These are phyloP conservation scores for Asparagopsis taxiformis DNA, from an alignment of 31 red algal genomes.

Conservation along the genomic window DNA sequence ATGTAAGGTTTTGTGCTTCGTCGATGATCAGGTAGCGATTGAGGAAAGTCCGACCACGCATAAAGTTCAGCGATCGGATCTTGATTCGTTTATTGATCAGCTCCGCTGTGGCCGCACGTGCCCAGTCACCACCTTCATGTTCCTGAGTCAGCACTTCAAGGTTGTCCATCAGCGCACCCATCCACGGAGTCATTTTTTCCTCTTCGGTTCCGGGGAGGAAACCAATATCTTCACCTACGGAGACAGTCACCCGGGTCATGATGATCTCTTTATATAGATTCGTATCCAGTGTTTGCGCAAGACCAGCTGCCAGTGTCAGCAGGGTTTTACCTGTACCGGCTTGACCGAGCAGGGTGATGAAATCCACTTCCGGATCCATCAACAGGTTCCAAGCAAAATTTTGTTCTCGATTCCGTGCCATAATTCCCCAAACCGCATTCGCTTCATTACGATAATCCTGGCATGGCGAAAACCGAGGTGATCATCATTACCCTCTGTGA, in stretches of 20 bases:
- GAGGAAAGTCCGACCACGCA: background rate
- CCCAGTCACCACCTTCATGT: background rate
- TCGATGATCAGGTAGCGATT: background rate
- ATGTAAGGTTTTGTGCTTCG: conserved; percentile 8
- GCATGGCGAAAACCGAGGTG: too few relatives aligned
- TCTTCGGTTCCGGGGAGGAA: background rate
- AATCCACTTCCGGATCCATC: conserved; percentile 46
- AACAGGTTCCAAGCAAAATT: conserved; percentile 59
- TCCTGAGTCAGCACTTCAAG: background rate
- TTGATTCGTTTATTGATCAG: background rate
- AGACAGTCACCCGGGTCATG: background rate
- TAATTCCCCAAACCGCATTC: conserved; percentile 50
- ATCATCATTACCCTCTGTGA: too few relatives aligned
- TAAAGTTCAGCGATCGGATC: background rate
- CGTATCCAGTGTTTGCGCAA: conserved; percentile 24
- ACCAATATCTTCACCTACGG: background rate
- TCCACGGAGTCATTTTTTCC: background rate
- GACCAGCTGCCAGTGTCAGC: conserved; percentile 61
- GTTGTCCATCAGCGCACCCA: background rate
- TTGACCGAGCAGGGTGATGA: conserved; percentile 56
- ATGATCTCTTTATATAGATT: background rate
- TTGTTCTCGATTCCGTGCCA: conserved; percentile 72
- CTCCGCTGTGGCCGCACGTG: background rate
- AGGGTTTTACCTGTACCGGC: conserved; percentile 85
- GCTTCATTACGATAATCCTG: too few relatives aligned